Percentiles rank a stretch among this genome's conserved stretches.
phyloP scores from a whole-genome alignment of 1,284 basidiomycete genomes.

The Cryptococcus wingfieldii region DNA sequence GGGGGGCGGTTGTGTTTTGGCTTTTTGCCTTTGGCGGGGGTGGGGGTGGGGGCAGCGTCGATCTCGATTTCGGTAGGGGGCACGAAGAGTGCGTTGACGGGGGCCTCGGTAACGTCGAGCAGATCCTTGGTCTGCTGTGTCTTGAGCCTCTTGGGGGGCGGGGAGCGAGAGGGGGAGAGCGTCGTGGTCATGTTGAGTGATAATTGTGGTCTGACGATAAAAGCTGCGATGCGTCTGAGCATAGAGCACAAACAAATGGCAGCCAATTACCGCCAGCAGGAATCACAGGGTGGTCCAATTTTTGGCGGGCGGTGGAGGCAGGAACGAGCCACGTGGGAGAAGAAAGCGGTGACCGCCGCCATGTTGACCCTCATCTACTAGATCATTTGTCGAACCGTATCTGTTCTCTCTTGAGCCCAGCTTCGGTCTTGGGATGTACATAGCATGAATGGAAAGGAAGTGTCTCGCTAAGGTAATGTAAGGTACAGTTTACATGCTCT shows the following conservation, averaged over 20 bases:
- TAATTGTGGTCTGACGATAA: not conserved
- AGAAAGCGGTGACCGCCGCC: too few relatives aligned
- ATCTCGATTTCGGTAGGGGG: not conserved
- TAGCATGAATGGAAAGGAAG: too few relatives aligned
- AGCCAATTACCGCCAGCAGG: too few relatives aligned
- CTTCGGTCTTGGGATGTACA: too few relatives aligned
- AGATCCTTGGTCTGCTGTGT: constrained; percentile 1
- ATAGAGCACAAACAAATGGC: not conserved
- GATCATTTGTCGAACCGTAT: too few relatives aligned
- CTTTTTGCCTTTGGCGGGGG: constrained; percentile 1
- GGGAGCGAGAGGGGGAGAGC: constrained; percentile 9
- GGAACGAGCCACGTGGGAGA: too few relatives aligned
- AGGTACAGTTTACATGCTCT: too few relatives aligned
- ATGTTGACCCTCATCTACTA: too few relatives aligned
- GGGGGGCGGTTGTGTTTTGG: constrained; percentile 2
- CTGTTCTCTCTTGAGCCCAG: too few relatives aligned
- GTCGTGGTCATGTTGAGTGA: constrained; percentile 14
- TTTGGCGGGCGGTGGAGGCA: too few relatives aligned
- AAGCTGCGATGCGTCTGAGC: not conserved
- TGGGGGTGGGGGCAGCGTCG: constrained; percentile 4
- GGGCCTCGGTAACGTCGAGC: constrained; percentile 11
- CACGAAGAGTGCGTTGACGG: constrained; percentile 25
- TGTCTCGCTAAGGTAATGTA: too few relatives aligned
- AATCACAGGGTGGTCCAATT: too few relatives aligned
- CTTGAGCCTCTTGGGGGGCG: constrained; percentile 26